Evolutionary conservation across 179 eudicot species (phyloP), one percentile per base, ranked within the genome.

Genomic region (Vitellaria paradoxa): DNA sequence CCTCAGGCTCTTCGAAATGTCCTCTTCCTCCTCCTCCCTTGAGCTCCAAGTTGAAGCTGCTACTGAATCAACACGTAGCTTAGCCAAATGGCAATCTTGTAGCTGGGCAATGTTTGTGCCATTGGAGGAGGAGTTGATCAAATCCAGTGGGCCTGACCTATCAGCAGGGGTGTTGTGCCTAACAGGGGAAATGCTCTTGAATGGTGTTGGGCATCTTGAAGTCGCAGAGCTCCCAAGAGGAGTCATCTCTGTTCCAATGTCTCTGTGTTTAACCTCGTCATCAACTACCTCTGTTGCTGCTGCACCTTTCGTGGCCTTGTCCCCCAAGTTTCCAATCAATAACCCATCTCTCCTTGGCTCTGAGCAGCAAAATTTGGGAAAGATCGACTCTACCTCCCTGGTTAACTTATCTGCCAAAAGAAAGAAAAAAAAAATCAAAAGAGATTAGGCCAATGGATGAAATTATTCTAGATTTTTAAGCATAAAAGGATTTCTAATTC

Each of bases 11-110:
- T 94, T 94, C 2, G 97, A 94, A 50, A 91, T 82, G 49, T 92
- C 98, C 79, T 94, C 98, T 79, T 94, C 97, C 79, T 94, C 98
- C 82, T 94, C 98, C 65, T 92, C 94, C 80, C 86, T 92, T 0
- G 97, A 85, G 79, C 91, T 89, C 97, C 98, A 94, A 73, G 89
- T 89, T 7, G 92, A 77, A 5, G 86, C 72, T 37, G 86, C 72
- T 7, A 88, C 72, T 0, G 94, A 90, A 74, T 90, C 88, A 13
- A 42, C 77, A 9, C 88, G 89, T 30, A 89, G 80, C 82, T 94
- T 92, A 5, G 96, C 91, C 21, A 92, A 70, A 82, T 90, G 88
- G 67, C 89, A 88, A 70, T 92, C 93, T 61, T 91, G 88, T 21
- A 90, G 63, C 64, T 89, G 84, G 6, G 80, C 65, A 64, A 85